Percentiles rank a stretch among this genome's conserved stretches.
phyloP scores from a whole-genome alignment of 2,329 filamentous ascomycete genomes.

The Claviceps humidiphila region DNA sequence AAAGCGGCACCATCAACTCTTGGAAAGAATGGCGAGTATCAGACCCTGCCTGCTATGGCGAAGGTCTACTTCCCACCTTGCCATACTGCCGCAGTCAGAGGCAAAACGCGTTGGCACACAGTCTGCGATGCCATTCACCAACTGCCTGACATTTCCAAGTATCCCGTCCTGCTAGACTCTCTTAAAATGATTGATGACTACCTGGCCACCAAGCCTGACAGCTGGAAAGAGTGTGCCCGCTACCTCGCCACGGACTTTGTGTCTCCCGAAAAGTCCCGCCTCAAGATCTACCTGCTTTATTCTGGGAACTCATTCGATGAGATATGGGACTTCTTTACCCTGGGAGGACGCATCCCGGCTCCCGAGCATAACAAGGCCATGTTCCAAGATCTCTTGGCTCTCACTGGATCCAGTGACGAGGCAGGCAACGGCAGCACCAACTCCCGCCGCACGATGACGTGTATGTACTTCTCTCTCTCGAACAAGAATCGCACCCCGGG shows the following conservation, averaged over 20 bases:
- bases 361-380: background rate
- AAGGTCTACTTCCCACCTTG: background rate
- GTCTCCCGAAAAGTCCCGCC: background rate
- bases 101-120: background rate
- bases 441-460: background rate
- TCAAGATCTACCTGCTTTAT: background rate
- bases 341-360: background rate
- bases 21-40: background rate
- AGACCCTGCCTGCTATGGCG: background rate
- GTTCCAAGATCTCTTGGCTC: background rate
- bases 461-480: background rate
- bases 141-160: background rate
- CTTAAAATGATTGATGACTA: background rate
- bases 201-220: background rate
- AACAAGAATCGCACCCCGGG: background rate
- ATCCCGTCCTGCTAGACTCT: background rate
- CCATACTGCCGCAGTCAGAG: background rate
- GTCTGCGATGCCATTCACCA: background rate
- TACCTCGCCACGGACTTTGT: background rate
- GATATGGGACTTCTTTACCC: background rate
- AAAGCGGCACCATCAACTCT: background rate
- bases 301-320: background rate
- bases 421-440: background rate
- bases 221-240: background rate
- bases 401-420: background rate